These are phyloP conservation scores for Staphylotrichum tortipilum DNA, from an alignment of 495 filamentous ascomycete genomes.

Conservation along the genomic window DNA sequence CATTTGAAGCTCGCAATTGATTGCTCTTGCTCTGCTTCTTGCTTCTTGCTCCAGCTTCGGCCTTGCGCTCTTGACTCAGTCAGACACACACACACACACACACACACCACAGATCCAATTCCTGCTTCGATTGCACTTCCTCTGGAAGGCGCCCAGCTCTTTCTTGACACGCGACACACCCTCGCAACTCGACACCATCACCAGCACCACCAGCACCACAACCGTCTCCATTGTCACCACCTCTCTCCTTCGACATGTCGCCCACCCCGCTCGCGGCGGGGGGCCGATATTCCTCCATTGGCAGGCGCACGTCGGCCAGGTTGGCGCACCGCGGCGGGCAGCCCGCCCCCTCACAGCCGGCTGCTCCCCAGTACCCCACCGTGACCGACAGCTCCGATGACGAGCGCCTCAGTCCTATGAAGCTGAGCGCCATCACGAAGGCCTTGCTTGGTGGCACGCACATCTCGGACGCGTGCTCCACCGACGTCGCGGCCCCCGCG, in stretches of 20 bases:
- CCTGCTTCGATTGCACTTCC: too few species aligned
- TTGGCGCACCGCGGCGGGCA: constrained; percentile 31
- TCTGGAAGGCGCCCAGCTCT: too few species aligned
- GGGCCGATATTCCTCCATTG: constrained; percentile 26
- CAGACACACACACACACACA: not conserved
- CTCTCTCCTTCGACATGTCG: constrained; percentile 19
- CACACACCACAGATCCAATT: too few species aligned
- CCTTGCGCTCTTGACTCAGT: too few species aligned
- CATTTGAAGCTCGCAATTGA: too few species aligned
- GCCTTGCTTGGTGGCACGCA: constrained; percentile 62
- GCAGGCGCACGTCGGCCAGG: constrained; percentile 34
- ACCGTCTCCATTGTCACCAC: not conserved
- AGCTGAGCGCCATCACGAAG: constrained; percentile 71
- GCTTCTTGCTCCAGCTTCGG: not conserved
- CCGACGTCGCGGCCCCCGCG: not conserved
- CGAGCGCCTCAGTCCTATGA: constrained; percentile 60
- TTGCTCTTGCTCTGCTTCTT: too few species aligned
- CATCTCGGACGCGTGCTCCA: constrained; percentile 7
- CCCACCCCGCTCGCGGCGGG: constrained; percentile 30
- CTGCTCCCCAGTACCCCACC: too few species aligned
- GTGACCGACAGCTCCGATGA: constrained; percentile 45
- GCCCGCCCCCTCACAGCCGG: too few species aligned
- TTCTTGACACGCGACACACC: too few species aligned
- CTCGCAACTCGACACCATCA: too few species aligned
- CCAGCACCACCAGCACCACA: not conserved